Percentiles rank a stretch among this genome's conserved stretches.
Evolutionary conservation across 306 rosid genomes (phyloP).

Genomic region (Biancaea sappan): DNA sequence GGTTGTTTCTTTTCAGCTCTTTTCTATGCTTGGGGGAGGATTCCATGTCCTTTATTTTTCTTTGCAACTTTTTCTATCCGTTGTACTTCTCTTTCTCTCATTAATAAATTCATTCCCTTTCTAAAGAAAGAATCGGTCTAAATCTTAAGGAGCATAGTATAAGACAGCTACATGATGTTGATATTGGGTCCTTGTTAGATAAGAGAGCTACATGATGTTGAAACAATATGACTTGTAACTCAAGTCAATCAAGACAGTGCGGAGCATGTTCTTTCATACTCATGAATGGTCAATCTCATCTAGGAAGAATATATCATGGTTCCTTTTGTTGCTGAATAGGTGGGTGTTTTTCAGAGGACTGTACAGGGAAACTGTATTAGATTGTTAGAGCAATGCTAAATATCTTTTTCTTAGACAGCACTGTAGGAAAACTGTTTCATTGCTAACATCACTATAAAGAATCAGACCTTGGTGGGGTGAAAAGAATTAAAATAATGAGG

Average conservation of each 20-base stretch:
- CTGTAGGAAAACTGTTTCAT: background rate
- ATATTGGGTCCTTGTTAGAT: background rate
- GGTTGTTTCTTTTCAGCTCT: no score
- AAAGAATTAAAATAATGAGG: background rate
- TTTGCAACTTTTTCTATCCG: no score
- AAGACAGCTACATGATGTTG: background rate
- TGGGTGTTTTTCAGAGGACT: background rate
- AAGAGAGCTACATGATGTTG: background rate
- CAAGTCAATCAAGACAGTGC: background rate
- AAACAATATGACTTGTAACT: background rate
- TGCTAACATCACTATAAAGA: background rate
- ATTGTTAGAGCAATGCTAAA: background rate
- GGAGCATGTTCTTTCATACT: background rate
- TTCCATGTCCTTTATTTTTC: no score
- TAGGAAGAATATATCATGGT: background rate
- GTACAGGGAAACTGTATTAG: background rate
- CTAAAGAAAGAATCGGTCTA: no score
- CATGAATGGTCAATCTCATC: background rate
- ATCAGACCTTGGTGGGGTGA: background rate
- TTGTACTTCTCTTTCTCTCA: no score
- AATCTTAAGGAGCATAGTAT: background rate
- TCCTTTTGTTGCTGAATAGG: background rate
- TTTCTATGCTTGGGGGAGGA: no score
- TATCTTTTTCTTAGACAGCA: background rate
- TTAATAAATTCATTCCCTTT: no score